phyloP scores from a whole-genome alignment of 139 green algal genomes.

The Picochlorum sp. region DNA sequence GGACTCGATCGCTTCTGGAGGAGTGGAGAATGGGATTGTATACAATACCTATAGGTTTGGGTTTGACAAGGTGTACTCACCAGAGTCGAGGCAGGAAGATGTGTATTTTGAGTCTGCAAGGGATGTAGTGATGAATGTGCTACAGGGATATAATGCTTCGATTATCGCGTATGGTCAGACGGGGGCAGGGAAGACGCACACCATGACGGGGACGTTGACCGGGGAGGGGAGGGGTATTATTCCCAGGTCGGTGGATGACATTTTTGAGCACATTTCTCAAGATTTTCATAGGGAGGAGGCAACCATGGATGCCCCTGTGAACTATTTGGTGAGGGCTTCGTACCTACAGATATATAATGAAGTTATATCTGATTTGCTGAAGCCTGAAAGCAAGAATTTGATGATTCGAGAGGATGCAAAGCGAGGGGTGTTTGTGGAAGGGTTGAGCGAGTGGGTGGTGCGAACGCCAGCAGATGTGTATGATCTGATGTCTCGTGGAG shows the following conservation, averaged over 20 bases:
- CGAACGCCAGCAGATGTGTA: constrained; percentile 67
- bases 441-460: constrained; percentile 92
- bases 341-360: constrained; percentile 99
- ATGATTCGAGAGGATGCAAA: constrained; percentile 79
- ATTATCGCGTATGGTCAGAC: constrained; percentile 91
- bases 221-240: constrained; percentile 75
- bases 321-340: constrained; percentile 88
- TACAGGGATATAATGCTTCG: constrained; percentile 83
- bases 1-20: constrained; percentile 23
- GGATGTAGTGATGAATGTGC: constrained; percentile 59
- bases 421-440: constrained; percentile 79
- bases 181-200: constrained; percentile 79
- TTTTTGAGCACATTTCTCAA: constrained; percentile 83
- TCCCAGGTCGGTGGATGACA: constrained; percentile 85
- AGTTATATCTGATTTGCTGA: constrained; percentile 89
- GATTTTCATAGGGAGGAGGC: constrained; percentile 48
- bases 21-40: constrained; percentile 38
- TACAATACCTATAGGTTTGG: constrained; percentile 62
- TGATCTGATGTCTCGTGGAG: constrained; percentile 75
- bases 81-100: constrained; percentile 59
- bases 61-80: constrained; percentile 87
- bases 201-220: constrained; percentile 70
- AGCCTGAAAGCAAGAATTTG: constrained; percentile 76
- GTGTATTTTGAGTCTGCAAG: constrained; percentile 72
- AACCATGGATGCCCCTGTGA: constrained; percentile 18